These are phyloP conservation scores for Glycyrrhiza uralensis DNA, from an alignment of 306 rosid genomes.

Conservation along the genomic window DNA sequence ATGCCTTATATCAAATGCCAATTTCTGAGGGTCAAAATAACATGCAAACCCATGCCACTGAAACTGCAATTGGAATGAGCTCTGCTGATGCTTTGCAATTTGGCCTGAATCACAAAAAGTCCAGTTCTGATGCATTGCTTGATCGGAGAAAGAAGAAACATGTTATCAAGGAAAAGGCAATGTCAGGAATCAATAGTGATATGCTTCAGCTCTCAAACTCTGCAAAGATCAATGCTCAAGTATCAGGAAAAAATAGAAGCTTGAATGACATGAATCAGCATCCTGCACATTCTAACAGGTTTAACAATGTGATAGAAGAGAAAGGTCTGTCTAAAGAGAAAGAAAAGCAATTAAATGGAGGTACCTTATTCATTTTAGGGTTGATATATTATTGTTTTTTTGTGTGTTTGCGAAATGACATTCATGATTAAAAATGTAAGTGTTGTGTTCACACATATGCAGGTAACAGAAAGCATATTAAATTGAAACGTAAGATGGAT, in stretches of 20 bases:
- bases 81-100: conserved; percentile 28
- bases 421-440: neutral
- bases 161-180: conserved; percentile 36
- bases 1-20: conserved; percentile 53
- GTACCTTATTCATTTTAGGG: conserved; percentile 35
- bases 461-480: conserved; percentile 47
- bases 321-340: conserved; percentile 43
- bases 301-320: conserved; percentile 35
- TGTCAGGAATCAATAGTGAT: conserved; percentile 35
- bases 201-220: conserved; percentile 26
- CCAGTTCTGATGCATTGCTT: conserved; percentile 30
- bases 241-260: conserved; percentile 40
- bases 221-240: conserved; percentile 35
- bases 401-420: conserved; percentile 9
- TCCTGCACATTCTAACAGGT: conserved; percentile 28
- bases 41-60: conserved; percentile 38
- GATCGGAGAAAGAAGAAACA: conserved; percentile 50
- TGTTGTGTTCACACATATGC: conserved; percentile 11
- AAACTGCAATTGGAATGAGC: conserved; percentile 35
- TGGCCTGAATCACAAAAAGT: conserved; percentile 35
- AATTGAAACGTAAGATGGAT: conserved; percentile 47
- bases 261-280: conserved; percentile 43
- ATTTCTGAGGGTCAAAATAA: conserved; percentile 44
- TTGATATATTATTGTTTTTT: neutral
- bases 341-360: conserved; percentile 41